These are phyloP conservation scores for Neurospora sp. DNA, from an alignment of 495 filamentous ascomycete genomes.

Conservation along the genomic window DNA sequence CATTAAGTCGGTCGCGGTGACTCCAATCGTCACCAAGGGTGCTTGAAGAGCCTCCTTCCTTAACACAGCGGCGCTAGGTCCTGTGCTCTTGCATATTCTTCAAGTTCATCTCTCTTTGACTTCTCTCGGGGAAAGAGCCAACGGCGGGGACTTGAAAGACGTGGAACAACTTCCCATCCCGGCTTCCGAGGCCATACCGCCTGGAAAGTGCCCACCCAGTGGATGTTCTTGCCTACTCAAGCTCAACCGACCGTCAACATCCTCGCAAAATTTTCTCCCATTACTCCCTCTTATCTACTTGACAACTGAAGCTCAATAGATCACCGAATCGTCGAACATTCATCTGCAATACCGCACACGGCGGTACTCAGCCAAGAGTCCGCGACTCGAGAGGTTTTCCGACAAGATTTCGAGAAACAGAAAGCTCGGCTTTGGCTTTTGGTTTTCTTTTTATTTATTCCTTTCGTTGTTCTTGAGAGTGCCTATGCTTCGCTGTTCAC, in stretches of 20 bases:
- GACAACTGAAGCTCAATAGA: not conserved
- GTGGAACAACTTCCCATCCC: not conserved
- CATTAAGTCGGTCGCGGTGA: not conserved
- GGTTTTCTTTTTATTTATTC: too few relatives aligned
- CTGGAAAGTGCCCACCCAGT: not conserved
- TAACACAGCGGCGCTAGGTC: not conserved
- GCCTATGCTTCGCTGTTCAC: too few relatives aligned
- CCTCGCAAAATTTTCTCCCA: not conserved
- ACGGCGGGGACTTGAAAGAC: not conserved
- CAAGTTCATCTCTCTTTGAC: not conserved
- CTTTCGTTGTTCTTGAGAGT: too few relatives aligned
- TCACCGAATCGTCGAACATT: not conserved
- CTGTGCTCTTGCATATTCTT: not conserved
- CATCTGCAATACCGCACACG: not conserved
- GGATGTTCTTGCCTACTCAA: not conserved
- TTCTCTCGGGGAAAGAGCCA: not conserved
- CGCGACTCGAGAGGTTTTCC: not conserved
- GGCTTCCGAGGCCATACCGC: not conserved
- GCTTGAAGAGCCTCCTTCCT: not conserved
- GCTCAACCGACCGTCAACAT: not conserved
- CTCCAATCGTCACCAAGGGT: not conserved
- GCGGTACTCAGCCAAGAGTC: not conserved
- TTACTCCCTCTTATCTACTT: not conserved
- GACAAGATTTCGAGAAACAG: not conserved
- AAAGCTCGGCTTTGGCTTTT: too few relatives aligned